These are phyloP conservation scores for Penicillium sp. DNA, from an alignment of 2,329 filamentous ascomycete species.

Conservation along the genomic window DNA sequence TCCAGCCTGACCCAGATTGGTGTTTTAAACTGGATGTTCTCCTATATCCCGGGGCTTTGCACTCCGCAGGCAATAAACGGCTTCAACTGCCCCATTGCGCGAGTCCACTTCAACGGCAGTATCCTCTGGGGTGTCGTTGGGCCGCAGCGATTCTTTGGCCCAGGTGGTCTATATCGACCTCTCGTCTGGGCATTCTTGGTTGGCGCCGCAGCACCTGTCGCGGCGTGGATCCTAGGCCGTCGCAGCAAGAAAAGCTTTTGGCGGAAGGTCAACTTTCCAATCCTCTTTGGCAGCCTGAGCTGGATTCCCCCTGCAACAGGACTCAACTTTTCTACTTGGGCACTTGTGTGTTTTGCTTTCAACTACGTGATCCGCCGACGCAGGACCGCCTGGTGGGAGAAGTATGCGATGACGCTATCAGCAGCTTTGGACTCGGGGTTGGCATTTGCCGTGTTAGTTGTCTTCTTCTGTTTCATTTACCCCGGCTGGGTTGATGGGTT, in stretches of 20 bases:
- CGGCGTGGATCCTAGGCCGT: slow-evolving; percentile 71
- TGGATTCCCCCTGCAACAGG: slow-evolving; percentile 87
- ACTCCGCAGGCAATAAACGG: slow-evolving; percentile 79
- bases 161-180: slow-evolving; percentile 71
- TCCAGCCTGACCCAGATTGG: slow-evolving; percentile 80
- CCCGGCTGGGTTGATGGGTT: slow-evolving; percentile 74
- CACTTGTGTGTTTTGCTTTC: slow-evolving; percentile 80
- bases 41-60: slow-evolving; percentile 74
- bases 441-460: slow-evolving; percentile 78
- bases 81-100: slow-evolving; percentile 83
- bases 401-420: slow-evolving; percentile 87
- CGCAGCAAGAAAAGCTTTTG: slow-evolving; percentile 63
- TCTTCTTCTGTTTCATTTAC: slow-evolving; percentile 87
- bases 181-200: slow-evolving; percentile 82
- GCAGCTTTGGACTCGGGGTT: slow-evolving; percentile 82
- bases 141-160: slow-evolving; percentile 79
- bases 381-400: slow-evolving; percentile 81
- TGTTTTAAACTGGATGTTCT: slow-evolving; percentile 89
- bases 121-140: slow-evolving; percentile 91
- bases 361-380: slow-evolving; percentile 74
- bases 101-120: slow-evolving; percentile 87
- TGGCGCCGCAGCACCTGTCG: slow-evolving; percentile 73
- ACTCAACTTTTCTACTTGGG: slow-evolving; percentile 87
- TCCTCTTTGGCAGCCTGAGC: slow-evolving; percentile 78
- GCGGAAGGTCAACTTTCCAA: slow-evolving; percentile 78